phyloP scores from a whole-genome alignment of 2,329 filamentous ascomycete species.

The Cercospora berteroae region DNA sequence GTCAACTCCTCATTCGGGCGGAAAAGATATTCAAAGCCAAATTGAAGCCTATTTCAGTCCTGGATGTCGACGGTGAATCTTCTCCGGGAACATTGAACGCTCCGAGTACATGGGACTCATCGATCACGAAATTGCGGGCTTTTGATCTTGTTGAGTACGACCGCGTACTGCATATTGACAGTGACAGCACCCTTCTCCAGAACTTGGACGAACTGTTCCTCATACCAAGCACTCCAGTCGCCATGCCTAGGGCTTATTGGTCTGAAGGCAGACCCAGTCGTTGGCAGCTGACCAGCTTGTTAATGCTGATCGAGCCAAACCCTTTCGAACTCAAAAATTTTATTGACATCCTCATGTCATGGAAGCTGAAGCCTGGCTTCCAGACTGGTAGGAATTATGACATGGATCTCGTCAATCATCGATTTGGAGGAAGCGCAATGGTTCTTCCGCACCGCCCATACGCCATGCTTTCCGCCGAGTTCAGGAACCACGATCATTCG shows the following conservation, averaged over 20 bases:
- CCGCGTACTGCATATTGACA: slow-evolving; percentile 59
- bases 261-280: slow-evolving; percentile 46
- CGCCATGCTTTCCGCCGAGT: slow-evolving; percentile 62
- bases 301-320: slow-evolving; percentile 63
- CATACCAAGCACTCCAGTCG: slow-evolving; percentile 56
- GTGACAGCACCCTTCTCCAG: slow-evolving; percentile 62
- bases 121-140: slow-evolving; percentile 64
- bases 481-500: slow-evolving; percentile 54
- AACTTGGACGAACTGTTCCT: slow-evolving; percentile 70
- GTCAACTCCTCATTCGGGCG: slow-evolving; percentile 38
- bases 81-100: slow-evolving; percentile 37
- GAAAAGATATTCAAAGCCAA: slow-evolving; percentile 51
- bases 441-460: slow-evolving; percentile 65
- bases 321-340: slow-evolving; percentile 50
- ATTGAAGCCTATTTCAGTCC: slow-evolving; percentile 49
- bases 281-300: slow-evolving; percentile 57
- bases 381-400: slow-evolving; percentile 30
- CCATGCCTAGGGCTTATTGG: slow-evolving; percentile 73
- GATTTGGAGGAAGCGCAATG: slow-evolving; percentile 60
- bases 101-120: slow-evolving; percentile 53
- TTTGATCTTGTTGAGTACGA: slow-evolving; percentile 66
- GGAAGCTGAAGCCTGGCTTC: slow-evolving; percentile 45
- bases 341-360: slow-evolving; percentile 37
- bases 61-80: slow-evolving; percentile 31
- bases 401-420: slow-evolving; percentile 56